Base-by-base conservation (phyloP, 495 filamentous ascomycete genomes). In the Talaromyces wortmannii region DNA sequence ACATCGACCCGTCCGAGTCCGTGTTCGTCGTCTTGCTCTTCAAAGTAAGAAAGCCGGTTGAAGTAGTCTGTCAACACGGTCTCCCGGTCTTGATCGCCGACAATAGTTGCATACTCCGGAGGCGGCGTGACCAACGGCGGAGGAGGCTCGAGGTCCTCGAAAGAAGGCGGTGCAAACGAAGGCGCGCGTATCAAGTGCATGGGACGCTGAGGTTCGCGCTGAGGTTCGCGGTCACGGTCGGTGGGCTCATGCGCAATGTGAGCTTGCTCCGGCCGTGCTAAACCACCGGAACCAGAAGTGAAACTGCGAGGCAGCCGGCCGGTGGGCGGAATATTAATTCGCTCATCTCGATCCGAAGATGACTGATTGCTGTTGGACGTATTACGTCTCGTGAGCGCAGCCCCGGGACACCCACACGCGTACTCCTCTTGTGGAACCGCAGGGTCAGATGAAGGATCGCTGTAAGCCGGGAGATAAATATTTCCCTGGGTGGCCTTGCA, bases 401-500 rank as follows among this genome's bases (percentile, higher is more conserved):
- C 84, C 36, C 90, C 88, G 11, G 85, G 88, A 59, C 90, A 96
- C 17, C 90, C 89, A 65, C 91, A 92, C 48, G 86, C 77, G 50
- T 78, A 78, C 58, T 85, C 79, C 60, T 71, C 71, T 50, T 71
- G 74, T 46, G 70, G 70, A 1, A 72, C 61, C 0, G 63, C 64
- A 1, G 75, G 68, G 1, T 77, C 73, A 4, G 76, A 72, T 29
- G 85, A 76, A 7, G 83, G 79, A 15, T 81, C 80, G 23, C 82
- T 84, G 62, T 98, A 98, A 16, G 88, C 88, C 0, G 94, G 94
- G 12, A 98, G 82, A 30, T 84, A 82, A 16, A 89, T 94, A 69
- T 97, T 97, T 18, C 90, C 89, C 65, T 91, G 87, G 1, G 91
- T 94, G 7, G 95, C 94, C 48, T 84, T 90, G 71, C 94, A 98